These are phyloP conservation scores for Pseudophaeomoniella oleicola DNA, from an alignment of 2,329 filamentous ascomycete species.

Conservation along the genomic window DNA sequence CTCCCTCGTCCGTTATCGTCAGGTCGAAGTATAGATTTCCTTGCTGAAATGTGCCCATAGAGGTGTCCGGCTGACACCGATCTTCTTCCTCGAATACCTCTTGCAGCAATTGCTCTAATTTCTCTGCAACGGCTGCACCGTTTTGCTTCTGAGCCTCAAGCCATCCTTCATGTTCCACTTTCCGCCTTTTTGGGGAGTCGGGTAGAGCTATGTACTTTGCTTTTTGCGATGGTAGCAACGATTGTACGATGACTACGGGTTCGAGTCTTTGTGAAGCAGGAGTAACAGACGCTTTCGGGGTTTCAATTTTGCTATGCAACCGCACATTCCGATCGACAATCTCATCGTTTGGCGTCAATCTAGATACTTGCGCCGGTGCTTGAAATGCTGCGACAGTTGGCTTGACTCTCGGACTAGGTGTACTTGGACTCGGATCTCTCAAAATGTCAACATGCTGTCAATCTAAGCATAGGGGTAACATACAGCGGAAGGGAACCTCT, in stretches of 20 bases:
- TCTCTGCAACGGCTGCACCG: slow-evolving; percentile 57
- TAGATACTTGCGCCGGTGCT: no score
- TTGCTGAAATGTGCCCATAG: slow-evolving; percentile 21
- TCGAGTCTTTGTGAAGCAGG: not conserved
- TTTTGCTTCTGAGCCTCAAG: slow-evolving; percentile 65
- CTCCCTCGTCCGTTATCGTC: slow-evolving; percentile 38
- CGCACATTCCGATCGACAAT: no score
- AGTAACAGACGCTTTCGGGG: no score
- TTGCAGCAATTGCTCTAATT: slow-evolving; percentile 54
- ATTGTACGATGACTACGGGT: not conserved
- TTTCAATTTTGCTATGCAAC: no score
- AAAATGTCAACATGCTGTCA: no score
- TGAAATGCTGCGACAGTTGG: no score
- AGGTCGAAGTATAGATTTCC: slow-evolving; percentile 41
- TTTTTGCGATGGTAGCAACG: slow-evolving; percentile 15
- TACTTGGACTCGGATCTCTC: no score
- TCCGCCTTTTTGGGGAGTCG: slow-evolving; percentile 26
- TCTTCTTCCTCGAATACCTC: slow-evolving; percentile 69
- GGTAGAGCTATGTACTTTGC: slow-evolving; percentile 25
- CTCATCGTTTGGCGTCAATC: no score
- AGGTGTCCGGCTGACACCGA: slow-evolving; percentile 42
- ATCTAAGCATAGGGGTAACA: no score
- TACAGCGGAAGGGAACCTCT: not conserved
- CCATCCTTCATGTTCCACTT: slow-evolving; percentile 39
- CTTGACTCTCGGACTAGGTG: no score